phyloP scores from a whole-genome alignment of 1,139 yeast genomes.

The Blastobotrys proliferans region DNA sequence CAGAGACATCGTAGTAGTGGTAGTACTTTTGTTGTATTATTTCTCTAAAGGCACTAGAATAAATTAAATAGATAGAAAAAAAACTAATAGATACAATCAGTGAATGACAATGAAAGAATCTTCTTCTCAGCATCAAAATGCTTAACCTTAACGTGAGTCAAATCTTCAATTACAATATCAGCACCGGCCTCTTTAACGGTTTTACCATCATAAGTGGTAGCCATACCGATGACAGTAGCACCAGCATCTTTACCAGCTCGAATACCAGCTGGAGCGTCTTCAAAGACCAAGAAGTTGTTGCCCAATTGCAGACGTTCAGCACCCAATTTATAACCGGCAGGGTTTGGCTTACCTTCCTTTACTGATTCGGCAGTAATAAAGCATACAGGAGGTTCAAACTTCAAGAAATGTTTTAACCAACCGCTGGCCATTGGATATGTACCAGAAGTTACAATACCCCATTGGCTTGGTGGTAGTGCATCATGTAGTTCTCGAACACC shows the following conservation, averaged over 20 bases:
- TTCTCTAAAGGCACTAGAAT: slow-evolving; percentile 1
- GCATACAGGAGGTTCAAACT: slow-evolving; percentile 59
- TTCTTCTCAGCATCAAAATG: slow-evolving; percentile 28
- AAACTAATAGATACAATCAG: slow-evolving; percentile 18
- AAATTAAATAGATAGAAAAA: slow-evolving; percentile 2
- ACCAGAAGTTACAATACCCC: slow-evolving; percentile 88
- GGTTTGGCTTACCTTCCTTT: slow-evolving; percentile 75
- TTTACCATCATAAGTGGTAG: slow-evolving; percentile 71
- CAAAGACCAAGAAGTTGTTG: slow-evolving; percentile 57
- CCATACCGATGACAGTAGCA: slow-evolving; percentile 76
- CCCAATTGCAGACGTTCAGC: slow-evolving; percentile 56
- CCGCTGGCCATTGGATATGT: slow-evolving; percentile 70
- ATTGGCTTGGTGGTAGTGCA: slow-evolving; percentile 40
- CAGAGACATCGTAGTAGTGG: too few relatives aligned
- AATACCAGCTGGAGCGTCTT: slow-evolving; percentile 87
- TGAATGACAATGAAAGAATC: slow-evolving; percentile 19
- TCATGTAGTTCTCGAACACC: slow-evolving; percentile 67
- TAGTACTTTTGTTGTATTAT: too few relatives aligned
- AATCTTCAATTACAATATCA: slow-evolving; percentile 71
- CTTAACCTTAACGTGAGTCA: slow-evolving; percentile 45
- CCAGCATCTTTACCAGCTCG: slow-evolving; percentile 83
- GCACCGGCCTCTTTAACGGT: slow-evolving; percentile 73
- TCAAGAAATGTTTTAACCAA: slow-evolving; percentile 65
- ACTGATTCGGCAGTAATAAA: slow-evolving; percentile 81
- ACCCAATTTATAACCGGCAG: slow-evolving; percentile 71